These are phyloP conservation scores for Ceratocystis papillata DNA, from an alignment of 2,329 filamentous ascomycete genomes.

Conservation along the genomic window DNA sequence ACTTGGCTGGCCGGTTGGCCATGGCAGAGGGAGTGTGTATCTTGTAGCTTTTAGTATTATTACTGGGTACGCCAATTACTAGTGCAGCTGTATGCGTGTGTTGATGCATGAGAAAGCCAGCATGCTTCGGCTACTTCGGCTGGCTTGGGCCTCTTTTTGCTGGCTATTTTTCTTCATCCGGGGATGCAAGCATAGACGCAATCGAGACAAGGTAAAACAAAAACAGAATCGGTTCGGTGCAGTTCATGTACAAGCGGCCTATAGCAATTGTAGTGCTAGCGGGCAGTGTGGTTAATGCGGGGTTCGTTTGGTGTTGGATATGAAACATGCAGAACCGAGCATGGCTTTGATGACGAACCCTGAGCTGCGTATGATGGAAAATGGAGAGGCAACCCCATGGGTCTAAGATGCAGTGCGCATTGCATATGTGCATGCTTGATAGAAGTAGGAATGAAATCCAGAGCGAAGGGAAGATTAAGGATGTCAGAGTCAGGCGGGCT, in stretches of 20 bases:
- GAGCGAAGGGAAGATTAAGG: background rate
- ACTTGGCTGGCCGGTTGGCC: background rate
- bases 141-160: background rate
- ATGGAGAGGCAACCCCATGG: background rate
- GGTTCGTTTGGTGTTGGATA: background rate
- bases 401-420: background rate
- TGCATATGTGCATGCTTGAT: background rate
- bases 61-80: background rate
- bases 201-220: no score
- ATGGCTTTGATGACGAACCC: slow-evolving; percentile 1
- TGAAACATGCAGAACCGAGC: slow-evolving; percentile 11
- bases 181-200: no score
- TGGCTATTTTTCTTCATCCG: no score
- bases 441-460: background rate
- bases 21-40: background rate
- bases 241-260: no score
- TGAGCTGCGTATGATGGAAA: background rate
- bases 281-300: background rate
- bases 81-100: background rate
- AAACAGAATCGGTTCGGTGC: no score
- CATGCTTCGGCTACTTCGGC: background rate
- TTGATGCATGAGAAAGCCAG: background rate
- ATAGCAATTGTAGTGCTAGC: no score
- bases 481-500: background rate
- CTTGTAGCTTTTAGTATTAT: background rate